These are phyloP conservation scores for Coffea eugenioides DNA, from an alignment of 257 asterid genomes.

Conservation along the genomic window DNA sequence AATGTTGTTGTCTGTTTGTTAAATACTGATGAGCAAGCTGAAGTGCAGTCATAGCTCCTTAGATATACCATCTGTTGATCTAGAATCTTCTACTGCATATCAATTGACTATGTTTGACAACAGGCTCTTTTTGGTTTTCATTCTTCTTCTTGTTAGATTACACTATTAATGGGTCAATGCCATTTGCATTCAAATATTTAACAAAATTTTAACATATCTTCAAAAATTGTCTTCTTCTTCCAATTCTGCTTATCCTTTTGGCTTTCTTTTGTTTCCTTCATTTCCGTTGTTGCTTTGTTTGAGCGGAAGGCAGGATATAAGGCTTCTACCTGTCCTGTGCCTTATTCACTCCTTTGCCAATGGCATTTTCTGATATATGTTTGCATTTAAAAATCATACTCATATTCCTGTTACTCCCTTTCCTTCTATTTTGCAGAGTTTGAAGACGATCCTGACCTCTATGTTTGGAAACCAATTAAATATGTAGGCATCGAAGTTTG, in stretches of 20 bases:
- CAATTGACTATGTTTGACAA: too few relatives aligned
- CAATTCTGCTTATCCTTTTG: neutral
- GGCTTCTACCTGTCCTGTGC: neutral
- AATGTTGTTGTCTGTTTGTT: neutral
- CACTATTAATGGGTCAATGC: too few relatives aligned
- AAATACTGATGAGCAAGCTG: neutral
- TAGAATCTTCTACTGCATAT: neutral
- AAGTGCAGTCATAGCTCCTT: neutral
- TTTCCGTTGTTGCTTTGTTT: neutral
- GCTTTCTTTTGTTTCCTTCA: neutral
- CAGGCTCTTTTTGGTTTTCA: too few relatives aligned
- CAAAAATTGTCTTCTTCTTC: neutral
- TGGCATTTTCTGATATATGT: neutral
- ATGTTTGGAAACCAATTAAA: slow-evolving; percentile 79
- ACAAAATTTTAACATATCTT: neutral
- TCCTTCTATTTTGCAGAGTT: slow-evolving; percentile 43
- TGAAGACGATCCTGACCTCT: slow-evolving; percentile 88
- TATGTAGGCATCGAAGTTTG: slow-evolving; percentile 88
- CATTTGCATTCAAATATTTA: neutral
- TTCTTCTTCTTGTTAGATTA: neutral
- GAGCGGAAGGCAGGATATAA: neutral
- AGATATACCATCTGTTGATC: neutral
- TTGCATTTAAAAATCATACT: neutral
- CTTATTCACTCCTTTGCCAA: neutral
- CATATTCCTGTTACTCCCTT: neutral